Percentiles rank a stretch among this genome's conserved stretches.
phyloP scores from a whole-genome alignment of 2,329 filamentous ascomycete genomes.

The Claviceps digitariae region DNA sequence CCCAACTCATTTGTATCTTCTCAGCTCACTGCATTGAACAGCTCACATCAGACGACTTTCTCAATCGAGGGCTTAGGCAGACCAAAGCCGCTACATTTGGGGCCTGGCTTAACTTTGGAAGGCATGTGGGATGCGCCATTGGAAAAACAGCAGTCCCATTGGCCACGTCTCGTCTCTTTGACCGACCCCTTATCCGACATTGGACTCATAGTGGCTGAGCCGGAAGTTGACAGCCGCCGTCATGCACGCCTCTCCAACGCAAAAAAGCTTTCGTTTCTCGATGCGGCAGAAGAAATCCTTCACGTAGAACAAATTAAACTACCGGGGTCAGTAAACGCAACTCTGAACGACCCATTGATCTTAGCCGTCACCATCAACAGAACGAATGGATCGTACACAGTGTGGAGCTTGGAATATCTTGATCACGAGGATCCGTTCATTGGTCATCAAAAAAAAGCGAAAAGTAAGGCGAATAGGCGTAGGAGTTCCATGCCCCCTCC shows the following conservation, averaged over 20 bases:
- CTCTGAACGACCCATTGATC: slow-evolving; percentile 40
- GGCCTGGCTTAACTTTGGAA: slow-evolving; percentile 39
- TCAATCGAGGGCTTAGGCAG: slow-evolving; percentile 43
- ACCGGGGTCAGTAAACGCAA: slow-evolving; percentile 25
- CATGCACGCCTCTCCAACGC: slow-evolving; percentile 19
- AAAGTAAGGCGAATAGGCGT: slow-evolving; percentile 35
- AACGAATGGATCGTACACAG: slow-evolving; percentile 61
- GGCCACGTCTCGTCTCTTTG: slow-evolving; percentile 68
- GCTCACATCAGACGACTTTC: slow-evolving; percentile 38
- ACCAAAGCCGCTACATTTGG: slow-evolving; percentile 39
- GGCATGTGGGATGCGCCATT: slow-evolving; percentile 43
- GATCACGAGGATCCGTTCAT: slow-evolving; percentile 48
- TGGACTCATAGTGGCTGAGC: slow-evolving; percentile 60
- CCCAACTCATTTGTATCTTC: slow-evolving; percentile 74
- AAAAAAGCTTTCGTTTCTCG: slow-evolving; percentile 44
- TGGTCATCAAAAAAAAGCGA: slow-evolving; percentile 30
- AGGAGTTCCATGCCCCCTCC: slow-evolving; percentile 54
- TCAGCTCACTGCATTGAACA: slow-evolving; percentile 42
- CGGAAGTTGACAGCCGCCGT: slow-evolving; percentile 25
- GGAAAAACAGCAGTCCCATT: slow-evolving; percentile 41
- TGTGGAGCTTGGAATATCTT: slow-evolving; percentile 75
- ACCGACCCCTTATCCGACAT: slow-evolving; percentile 78
- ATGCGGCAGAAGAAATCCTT: slow-evolving; percentile 67
- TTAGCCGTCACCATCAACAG: slow-evolving; percentile 72
- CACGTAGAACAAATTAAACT: slow-evolving; percentile 61